Percentiles rank a stretch among this genome's conserved stretches.
These are phyloP conservation scores for Syncephalastrum monosporum DNA, from an alignment of 371 early-diverging fungal genomes.

Conservation along the genomic window DNA sequence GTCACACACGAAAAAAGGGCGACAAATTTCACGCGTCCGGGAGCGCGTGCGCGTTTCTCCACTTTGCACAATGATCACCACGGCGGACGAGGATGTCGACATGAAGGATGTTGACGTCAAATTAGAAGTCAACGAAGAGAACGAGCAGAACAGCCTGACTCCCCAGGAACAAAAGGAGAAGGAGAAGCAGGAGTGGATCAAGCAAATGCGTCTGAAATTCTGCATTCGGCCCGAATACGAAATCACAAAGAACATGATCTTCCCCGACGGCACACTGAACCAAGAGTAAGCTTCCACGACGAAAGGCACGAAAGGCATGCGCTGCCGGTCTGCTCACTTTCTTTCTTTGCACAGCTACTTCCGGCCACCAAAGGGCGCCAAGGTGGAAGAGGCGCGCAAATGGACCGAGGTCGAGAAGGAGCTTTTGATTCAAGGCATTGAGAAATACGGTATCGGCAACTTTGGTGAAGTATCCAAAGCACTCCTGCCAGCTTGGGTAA, in stretches of 20 bases:
- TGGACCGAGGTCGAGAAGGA: conserved; percentile 84
- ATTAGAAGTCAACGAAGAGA: neutral
- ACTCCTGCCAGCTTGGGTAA: conserved; percentile 81
- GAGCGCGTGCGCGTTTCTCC: neutral
- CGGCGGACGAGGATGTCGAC: neutral
- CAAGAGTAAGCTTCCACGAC: conserved; percentile 65
- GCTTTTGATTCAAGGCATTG: conserved; percentile 79
- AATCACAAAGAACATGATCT: conserved; percentile 77
- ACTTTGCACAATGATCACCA: neutral
- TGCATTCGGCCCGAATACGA: conserved; percentile 81
- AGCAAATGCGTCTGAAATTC: conserved; percentile 77
- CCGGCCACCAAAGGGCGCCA: conserved; percentile 67
- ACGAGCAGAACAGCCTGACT: neutral
- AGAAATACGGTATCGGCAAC: conserved; percentile 85
- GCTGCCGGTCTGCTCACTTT: neutral
- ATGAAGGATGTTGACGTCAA: conserved; percentile 4
- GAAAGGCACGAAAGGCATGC: neutral
- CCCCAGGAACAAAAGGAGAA: conserved; percentile 12
- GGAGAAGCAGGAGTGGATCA: conserved; percentile 77
- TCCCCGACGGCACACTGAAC: conserved; percentile 79
- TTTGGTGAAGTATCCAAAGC: conserved; percentile 85
- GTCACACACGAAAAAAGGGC: too few species aligned
- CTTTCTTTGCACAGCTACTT: conserved; percentile 60
- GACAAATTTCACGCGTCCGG: too few species aligned
- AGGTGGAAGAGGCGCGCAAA: conserved; percentile 58